Evolutionary conservation across 78 protist species (phyloP).

Genomic region (Mastigamoeba balamuthi): DNA sequence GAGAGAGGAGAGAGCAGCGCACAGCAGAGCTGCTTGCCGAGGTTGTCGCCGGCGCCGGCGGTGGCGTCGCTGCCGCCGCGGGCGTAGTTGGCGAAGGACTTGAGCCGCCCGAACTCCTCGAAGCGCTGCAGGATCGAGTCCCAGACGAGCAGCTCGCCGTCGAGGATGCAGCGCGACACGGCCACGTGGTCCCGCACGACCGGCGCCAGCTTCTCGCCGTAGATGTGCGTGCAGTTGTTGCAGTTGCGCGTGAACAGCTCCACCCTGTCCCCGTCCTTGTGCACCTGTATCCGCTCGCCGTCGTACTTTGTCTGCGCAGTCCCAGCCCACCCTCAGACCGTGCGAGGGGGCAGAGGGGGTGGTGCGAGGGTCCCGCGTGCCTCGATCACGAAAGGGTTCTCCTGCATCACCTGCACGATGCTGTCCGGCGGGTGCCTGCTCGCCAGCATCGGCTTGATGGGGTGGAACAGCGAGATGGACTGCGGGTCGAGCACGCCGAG

Average conservation of each 20-base stretch:
- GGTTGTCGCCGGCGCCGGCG: slow-evolving; percentile 4
- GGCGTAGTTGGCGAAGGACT: slow-evolving; percentile 22
- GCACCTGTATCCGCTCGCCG: slow-evolving; percentile 78
- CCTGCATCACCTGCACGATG: neutral
- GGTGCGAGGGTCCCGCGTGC: no score
- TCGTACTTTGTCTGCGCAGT: slow-evolving; percentile 58
- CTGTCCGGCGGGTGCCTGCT: slow-evolving; percentile 13
- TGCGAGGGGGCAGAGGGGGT: no score
- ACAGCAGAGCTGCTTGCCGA: slow-evolving; percentile 47
- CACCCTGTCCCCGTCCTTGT: slow-evolving; percentile 19
- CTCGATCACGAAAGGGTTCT: slow-evolving; percentile 27
- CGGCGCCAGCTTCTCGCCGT: slow-evolving; percentile 23
- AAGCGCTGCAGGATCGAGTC: slow-evolving; percentile 28
- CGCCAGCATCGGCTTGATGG: slow-evolving; percentile 85
- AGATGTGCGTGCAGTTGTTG: slow-evolving; percentile 49
- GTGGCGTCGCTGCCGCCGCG: slow-evolving; percentile 9
- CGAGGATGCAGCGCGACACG: slow-evolving; percentile 49
- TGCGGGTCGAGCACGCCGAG: neutral
- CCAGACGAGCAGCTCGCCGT: slow-evolving; percentile 78
- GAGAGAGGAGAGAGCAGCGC: neutral
- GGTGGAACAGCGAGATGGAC: slow-evolving; percentile 18
- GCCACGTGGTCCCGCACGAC: slow-evolving; percentile 8
- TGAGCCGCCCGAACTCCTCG: slow-evolving; percentile 66
- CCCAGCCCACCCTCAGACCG: no score
- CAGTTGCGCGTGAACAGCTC: slow-evolving; percentile 29